A percentile compares a stretch with the other conserved stretches of the same genome.
phyloP scores from a whole-genome alignment of 768 basidiomycete species.

The Tephrocybe sp. region DNA sequence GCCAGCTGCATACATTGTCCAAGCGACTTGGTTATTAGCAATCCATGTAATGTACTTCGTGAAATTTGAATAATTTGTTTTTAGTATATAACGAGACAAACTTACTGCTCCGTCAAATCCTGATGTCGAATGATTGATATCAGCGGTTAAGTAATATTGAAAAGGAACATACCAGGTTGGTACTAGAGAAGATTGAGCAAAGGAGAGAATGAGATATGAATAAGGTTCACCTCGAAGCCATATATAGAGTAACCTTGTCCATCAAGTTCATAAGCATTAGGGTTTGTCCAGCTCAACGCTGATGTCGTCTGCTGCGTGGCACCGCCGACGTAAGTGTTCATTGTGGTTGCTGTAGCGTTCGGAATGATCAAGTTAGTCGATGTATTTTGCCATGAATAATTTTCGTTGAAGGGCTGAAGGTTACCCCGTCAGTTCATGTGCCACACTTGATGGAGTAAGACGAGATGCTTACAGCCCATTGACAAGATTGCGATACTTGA shows the following conservation, averaged over 20 bases:
- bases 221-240: slow-evolving; percentile 65
- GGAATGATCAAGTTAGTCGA: slow-evolving; percentile 57
- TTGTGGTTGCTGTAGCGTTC: slow-evolving; percentile 50
- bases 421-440: not conserved
- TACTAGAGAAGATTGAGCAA: slow-evolving; percentile 28
- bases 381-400: slow-evolving; percentile 68
- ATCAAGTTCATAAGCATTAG: slow-evolving; percentile 63
- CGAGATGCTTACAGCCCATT: slow-evolving; percentile 67
- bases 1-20: slow-evolving; percentile 74
- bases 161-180: slow-evolving; percentile 33
- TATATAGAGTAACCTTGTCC: slow-evolving; percentile 68
- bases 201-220: not conserved
- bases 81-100: slow-evolving; percentile 4
- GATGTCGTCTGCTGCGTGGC: slow-evolving; percentile 80
- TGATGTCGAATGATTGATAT: not conserved
- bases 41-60: slow-evolving; percentile 85
- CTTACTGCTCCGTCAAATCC: slow-evolving; percentile 70
- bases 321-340: slow-evolving; percentile 71
- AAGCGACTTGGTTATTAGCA: slow-evolving; percentile 60
- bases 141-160: slow-evolving; percentile 1
- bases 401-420: slow-evolving; percentile 69
- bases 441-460: slow-evolving; percentile 1
- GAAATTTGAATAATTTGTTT: not conserved
- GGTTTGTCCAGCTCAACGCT: slow-evolving; percentile 65
- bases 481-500: slow-evolving; percentile 81